Percentiles rank a stretch among this genome's conserved stretches.
phyloP scores from a whole-genome alignment of 2,329 filamentous ascomycete genomes.

The Podosphaera aphanis region DNA sequence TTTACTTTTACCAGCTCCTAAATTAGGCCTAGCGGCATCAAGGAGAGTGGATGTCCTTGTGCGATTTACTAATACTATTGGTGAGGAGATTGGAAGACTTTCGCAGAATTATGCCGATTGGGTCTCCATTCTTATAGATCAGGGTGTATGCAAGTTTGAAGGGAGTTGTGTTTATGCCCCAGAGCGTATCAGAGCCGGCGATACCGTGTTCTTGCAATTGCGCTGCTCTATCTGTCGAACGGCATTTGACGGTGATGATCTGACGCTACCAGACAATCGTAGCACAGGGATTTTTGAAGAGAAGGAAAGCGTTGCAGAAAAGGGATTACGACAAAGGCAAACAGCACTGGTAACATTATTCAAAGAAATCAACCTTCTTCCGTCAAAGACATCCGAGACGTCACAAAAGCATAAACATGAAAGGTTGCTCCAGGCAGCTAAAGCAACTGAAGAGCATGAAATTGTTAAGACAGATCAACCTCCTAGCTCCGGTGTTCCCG shows the following conservation, averaged over 20 bases:
- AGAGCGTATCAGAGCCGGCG: constrained; percentile 65
- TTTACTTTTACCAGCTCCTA: constrained; percentile 12
- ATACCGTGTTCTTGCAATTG: constrained; percentile 82
- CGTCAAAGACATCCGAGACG: constrained; percentile 47
- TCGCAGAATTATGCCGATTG: constrained; percentile 72
- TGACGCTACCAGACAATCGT: constrained; percentile 44
- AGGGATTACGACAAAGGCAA: constrained; percentile 59
- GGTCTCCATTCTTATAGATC: constrained; percentile 81
- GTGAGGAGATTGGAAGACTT: constrained; percentile 66
- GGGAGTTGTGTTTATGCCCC: constrained; percentile 76
- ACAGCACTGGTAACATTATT: constrained; percentile 74
- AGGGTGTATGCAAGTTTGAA: constrained; percentile 69
- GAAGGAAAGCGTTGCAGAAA: constrained; percentile 67
- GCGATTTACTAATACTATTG: constrained; percentile 59
- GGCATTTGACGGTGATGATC: constrained; percentile 44
- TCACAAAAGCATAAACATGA: constrained; percentile 63
- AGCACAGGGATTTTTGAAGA: constrained; percentile 57
- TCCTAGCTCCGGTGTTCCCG: constrained; percentile 5
- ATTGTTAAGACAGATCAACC: constrained; percentile 24
- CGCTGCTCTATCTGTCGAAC: constrained; percentile 50
- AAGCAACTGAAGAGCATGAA: constrained; percentile 51
- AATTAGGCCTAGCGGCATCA: constrained; percentile 21
- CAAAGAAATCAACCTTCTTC: constrained; percentile 65
- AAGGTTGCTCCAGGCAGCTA: constrained; percentile 64
- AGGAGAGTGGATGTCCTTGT: constrained; percentile 68